Evolutionary conservation across 495 filamentous ascomycete species (phyloP).

Genomic region (Penicillium simplicissimum): DNA sequence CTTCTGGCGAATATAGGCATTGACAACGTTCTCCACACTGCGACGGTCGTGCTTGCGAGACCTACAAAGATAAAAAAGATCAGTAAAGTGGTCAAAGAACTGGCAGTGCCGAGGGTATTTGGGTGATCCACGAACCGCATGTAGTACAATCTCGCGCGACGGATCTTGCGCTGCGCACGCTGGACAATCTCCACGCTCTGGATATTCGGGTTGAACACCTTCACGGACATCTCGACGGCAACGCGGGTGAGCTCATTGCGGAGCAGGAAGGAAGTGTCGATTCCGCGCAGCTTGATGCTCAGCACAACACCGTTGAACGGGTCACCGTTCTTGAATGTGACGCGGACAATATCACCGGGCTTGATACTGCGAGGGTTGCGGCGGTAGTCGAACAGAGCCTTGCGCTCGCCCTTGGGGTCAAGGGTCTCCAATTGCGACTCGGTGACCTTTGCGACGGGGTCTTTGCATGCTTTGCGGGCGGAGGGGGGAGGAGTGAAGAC

Average conservation of each 20-base stretch:
- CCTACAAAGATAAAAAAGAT: constrained; percentile 31
- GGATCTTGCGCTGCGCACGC: constrained; percentile 76
- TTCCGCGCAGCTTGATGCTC: constrained; percentile 77
- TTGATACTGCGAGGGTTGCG: constrained; percentile 71
- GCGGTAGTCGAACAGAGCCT: constrained; percentile 73
- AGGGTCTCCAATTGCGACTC: constrained; percentile 66
- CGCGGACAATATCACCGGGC: constrained; percentile 86
- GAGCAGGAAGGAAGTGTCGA: constrained; percentile 84
- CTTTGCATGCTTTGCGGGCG: constrained; percentile 46
- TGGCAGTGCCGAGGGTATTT: constrained; percentile 18
- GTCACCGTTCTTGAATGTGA: constrained; percentile 78
- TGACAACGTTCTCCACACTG: constrained; percentile 69
- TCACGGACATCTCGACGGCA: constrained; percentile 97
- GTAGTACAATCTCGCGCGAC: constrained; percentile 87
- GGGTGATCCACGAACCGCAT: constrained; percentile 66
- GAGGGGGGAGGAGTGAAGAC: constrained; percentile 55
- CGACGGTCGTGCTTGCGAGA: constrained; percentile 68
- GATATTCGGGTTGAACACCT: constrained; percentile 86
- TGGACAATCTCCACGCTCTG: constrained; percentile 92
- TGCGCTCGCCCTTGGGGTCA: constrained; percentile 81
- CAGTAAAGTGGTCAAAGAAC: neutral
- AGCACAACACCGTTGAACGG: constrained; percentile 88
- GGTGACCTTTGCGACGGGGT: constrained; percentile 64
- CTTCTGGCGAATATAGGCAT: constrained; percentile 65
- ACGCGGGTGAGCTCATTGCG: constrained; percentile 78